Percentiles rank a stretch among this genome's conserved stretches.
phyloP scores from a whole-genome alignment of 169 alveolate species.

The Cryptosporidium felis region DNA sequence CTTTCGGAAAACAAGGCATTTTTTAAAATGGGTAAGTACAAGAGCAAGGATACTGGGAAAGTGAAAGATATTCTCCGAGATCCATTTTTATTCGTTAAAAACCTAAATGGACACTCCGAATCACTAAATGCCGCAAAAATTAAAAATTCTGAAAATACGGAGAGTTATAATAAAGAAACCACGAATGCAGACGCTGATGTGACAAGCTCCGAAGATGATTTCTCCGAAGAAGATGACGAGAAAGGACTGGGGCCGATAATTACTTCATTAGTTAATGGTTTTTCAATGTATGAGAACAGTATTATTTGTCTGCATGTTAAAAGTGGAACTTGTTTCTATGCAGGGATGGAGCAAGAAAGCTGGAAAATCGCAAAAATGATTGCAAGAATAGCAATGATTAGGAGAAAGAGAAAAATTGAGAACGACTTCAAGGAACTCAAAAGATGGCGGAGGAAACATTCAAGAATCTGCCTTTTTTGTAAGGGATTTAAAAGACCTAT shows the following conservation, averaged over 20 bases:
- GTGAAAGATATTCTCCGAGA: constrained; percentile 31
- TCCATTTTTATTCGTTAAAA: constrained; percentile 49
- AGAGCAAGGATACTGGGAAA: constrained; percentile 3
- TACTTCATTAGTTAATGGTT: constrained; percentile 80
- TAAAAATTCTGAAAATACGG: background rate
- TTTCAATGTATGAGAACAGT: constrained; percentile 77
- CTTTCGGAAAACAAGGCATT: constrained; percentile 67
- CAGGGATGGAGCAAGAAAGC: constrained; percentile 81
- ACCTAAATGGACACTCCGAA: background rate
- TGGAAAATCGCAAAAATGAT: constrained; percentile 79
- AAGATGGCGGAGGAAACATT: constrained; percentile 79
- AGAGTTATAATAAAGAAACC: constrained; percentile 8
- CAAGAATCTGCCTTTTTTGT: constrained; percentile 78
- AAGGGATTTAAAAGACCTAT: constrained; percentile 55
- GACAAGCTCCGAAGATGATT: constrained; percentile 45
- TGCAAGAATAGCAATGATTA: constrained; percentile 78
- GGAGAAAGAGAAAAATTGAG: constrained; percentile 76
- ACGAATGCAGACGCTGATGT: background rate
- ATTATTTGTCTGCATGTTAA: constrained; percentile 78
- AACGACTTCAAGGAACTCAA: constrained; percentile 73
- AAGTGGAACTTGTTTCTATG: constrained; percentile 79
- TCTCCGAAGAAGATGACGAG: constrained; percentile 68
- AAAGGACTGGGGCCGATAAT: constrained; percentile 78
- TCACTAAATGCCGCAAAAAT: background rate
- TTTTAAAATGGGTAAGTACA: constrained; percentile 20